Evolutionary conservation across 2,329 filamentous ascomycete species (phyloP), one percentile per base, ranked within the genome.

Genomic region (Phaeosphaeria sp.): DNA sequence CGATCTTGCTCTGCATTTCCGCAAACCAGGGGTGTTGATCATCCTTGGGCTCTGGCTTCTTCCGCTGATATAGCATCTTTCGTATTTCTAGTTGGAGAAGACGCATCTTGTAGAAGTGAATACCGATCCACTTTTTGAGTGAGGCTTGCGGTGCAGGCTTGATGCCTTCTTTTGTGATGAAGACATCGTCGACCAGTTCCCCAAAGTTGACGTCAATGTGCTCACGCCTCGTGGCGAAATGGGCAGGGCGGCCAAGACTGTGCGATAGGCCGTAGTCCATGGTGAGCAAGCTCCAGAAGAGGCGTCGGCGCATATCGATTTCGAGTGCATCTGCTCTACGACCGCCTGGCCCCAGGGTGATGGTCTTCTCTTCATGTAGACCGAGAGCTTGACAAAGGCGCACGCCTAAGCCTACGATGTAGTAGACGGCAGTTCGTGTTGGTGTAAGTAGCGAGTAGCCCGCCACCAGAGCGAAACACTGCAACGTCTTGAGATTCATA

Each of bases 41-140:
- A 71, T 90, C 86, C 52, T 86, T 87, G 0, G 94, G 93, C 50
- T 91, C 89, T 0, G 87, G 80, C 46, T 89, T 85, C 76, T 95
- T 95, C 76, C 89, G 90, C 67, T 96, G 89, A 73, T 99, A 98
- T 0, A 98, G 81, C 6, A 88, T 89, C 56, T 93, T 87, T 56
- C 93, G 85, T 44, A 97, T 95, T 77, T 98, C 94, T 15, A 93
- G 87, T 74, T 97, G 93, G 13, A 93, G 81, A 56, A 96, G 78
- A 54, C 92, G 85, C 92, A 97, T 96, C 72, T 91, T 94, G 81
- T 93, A 93, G 69, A 96, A 95, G 74, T 99, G 94, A 60, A 97
- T 93, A 2, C 92, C 89, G 23, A 96, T 89, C 68, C 91, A 87
- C 76, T 99, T 99, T 72, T 91, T 92, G 65, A 93, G 84, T 39